Conservation (phyloP, 2,329 filamentous ascomycete genomes). For the Ascomycota sp. region DNA sequence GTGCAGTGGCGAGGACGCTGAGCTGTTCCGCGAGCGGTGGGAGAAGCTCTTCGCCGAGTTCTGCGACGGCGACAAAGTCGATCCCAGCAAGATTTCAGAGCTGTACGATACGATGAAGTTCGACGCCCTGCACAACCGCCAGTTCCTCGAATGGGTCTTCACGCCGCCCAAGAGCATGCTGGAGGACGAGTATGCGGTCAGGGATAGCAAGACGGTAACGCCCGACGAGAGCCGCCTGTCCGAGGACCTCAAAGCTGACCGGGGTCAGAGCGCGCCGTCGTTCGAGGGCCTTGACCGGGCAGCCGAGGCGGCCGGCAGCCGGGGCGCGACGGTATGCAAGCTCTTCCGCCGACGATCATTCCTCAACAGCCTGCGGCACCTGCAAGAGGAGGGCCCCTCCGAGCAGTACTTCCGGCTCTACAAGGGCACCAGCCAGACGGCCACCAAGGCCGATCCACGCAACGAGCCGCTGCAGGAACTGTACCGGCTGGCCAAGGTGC, state of each 20-base stretch:
- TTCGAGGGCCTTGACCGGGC: slow-evolving; percentile 18
- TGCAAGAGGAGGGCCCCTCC: slow-evolving; percentile 33
- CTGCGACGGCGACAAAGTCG: slow-evolving; percentile 89
- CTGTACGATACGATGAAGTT: slow-evolving; percentile 99
- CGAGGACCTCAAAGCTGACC: slow-evolving; percentile 16
- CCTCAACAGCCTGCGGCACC: slow-evolving; percentile 29
- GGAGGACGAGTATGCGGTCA: slow-evolving; percentile 41
- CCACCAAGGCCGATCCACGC: slow-evolving; percentile 58
- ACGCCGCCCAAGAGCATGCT: slow-evolving; percentile 65
- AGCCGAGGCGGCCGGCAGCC: slow-evolving; percentile 17
- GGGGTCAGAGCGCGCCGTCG: slow-evolving; percentile 9
- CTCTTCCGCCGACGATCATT: slow-evolving; percentile 42
- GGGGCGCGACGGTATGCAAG: slow-evolving; percentile 16
- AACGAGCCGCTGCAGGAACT: slow-evolving; percentile 80
- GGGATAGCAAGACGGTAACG: slow-evolving; percentile 20
- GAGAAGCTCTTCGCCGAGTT: slow-evolving; percentile 97
- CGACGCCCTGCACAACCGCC: slow-evolving; percentile 87
- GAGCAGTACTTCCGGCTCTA: slow-evolving; percentile 82
- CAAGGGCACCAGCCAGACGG: slow-evolving; percentile 48
- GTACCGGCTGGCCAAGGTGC: slow-evolving; percentile 79
- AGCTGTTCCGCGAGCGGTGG: slow-evolving; percentile 91
- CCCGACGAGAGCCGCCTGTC: slow-evolving; percentile 18
- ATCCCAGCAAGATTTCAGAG: slow-evolving; percentile 96
- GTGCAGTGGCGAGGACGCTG: slow-evolving; percentile 91
- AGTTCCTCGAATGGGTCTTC: slow-evolving; percentile 94